Evolutionary conservation across 345 rosid species (phyloP).

Genomic region (Carallia pectinifolia): DNA sequence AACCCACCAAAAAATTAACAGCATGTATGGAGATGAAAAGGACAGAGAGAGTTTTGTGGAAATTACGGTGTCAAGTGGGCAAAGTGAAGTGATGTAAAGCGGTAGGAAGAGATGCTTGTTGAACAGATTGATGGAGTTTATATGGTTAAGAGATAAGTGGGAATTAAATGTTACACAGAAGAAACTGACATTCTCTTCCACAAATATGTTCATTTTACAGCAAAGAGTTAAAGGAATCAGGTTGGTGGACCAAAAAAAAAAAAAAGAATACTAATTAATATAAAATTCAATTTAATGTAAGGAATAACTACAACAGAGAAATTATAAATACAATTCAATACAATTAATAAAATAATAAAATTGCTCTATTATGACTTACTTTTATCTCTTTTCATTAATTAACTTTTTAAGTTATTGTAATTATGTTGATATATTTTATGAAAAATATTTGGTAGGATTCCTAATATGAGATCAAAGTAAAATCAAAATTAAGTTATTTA

Average conservation of each 20-base stretch:
- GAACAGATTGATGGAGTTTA: slow-evolving; percentile 17
- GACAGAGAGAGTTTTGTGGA: slow-evolving; percentile 1
- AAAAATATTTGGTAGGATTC: no score
- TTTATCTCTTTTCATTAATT: no score
- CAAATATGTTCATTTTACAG: slow-evolving; percentile 24
- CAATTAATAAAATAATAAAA: no score
- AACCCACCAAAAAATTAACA: neutral
- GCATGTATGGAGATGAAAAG: slow-evolving; percentile 5
- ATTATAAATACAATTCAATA: no score
- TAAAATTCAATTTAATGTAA: no score
- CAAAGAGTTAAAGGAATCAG: slow-evolving; percentile 18
- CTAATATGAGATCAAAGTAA: no score
- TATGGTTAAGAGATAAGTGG: slow-evolving; percentile 11
- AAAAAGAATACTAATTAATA: no score
- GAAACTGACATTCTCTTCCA: slow-evolving; percentile 31
- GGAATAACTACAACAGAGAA: no score
- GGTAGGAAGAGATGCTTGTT: slow-evolving; percentile 6
- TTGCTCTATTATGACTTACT: no score
- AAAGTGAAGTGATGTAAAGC: slow-evolving; percentile 18
- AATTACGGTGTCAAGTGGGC: neutral
- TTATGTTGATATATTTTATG: no score
- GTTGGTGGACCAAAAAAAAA: slow-evolving; percentile 8
- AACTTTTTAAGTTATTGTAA: no score
- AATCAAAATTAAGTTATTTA: no score
- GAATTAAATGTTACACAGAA: slow-evolving; percentile 23